These are phyloP conservation scores for Rhodotorula sp. DNA, from an alignment of 1,284 basidiomycete species.

Conservation along the genomic window DNA sequence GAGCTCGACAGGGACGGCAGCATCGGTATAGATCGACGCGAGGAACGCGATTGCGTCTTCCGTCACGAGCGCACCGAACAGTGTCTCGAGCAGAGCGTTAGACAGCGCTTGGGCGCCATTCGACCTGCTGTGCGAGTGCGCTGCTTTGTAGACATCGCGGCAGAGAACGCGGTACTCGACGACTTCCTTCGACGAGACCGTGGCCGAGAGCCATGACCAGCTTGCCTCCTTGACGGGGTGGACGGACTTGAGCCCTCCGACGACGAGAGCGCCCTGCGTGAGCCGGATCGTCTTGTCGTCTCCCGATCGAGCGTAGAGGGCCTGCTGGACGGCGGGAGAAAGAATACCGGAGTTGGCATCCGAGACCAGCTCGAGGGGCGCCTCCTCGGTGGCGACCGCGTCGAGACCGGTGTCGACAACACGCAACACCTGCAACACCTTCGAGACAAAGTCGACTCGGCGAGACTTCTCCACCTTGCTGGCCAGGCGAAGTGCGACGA, in stretches of 20 bases:
- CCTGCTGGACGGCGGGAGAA: conserved; percentile 2
- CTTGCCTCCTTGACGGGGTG: conserved; percentile 3
- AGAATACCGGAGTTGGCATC: neutral
- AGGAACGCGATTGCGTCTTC: conserved; percentile 79
- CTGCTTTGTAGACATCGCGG: conserved; percentile 59
- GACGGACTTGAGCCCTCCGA: conserved; percentile 33
- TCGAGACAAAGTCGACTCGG: conserved; percentile 16
- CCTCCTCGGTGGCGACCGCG: neutral
- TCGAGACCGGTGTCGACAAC: conserved; percentile 12
- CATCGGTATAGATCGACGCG: conserved; percentile 62
- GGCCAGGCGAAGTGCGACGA: conserved; percentile 20
- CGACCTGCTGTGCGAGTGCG: conserved; percentile 54
- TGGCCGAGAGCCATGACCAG: conserved; percentile 39
- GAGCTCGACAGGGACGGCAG: conserved; percentile 46
- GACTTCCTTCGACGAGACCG: neutral
- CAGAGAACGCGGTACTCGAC: conserved; percentile 19
- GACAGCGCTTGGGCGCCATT: conserved; percentile 55
- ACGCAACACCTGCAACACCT: conserved; percentile 10
- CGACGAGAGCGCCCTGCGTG: conserved; percentile 44
- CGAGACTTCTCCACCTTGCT: conserved; percentile 18
- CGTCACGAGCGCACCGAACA: conserved; percentile 65
- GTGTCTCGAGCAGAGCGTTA: conserved; percentile 59
- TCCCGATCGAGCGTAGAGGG: conserved; percentile 44
- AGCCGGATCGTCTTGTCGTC: conserved; percentile 45
- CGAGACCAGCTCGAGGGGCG: neutral